Evolutionary conservation across 495 filamentous ascomycete genomes (phyloP).

Genomic region (Hypoxylon perforatum): DNA sequence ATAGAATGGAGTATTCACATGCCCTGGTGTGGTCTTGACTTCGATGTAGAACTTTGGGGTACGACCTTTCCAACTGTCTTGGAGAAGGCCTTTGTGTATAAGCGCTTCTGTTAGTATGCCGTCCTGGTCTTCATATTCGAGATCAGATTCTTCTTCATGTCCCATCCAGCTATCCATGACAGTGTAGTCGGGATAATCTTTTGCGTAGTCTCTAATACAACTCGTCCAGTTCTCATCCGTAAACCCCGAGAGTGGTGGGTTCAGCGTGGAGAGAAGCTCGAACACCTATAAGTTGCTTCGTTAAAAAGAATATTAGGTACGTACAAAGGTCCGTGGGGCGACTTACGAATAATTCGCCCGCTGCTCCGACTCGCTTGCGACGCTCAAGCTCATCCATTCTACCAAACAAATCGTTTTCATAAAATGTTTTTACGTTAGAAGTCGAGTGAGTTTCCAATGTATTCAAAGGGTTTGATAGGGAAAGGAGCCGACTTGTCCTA

Average conservation of each 20-base stretch:
- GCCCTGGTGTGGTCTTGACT: constrained; percentile 59
- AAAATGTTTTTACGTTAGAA: neutral
- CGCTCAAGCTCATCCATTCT: constrained; percentile 44
- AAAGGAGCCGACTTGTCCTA: constrained; percentile 39
- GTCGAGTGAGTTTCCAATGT: constrained; percentile 3
- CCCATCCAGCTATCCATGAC: constrained; percentile 52
- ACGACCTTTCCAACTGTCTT: constrained; percentile 32
- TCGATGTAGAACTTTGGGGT: constrained; percentile 57
- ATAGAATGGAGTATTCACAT: constrained; percentile 52
- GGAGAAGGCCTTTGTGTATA: constrained; percentile 50
- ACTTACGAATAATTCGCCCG: constrained; percentile 61
- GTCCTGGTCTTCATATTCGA: constrained; percentile 52
- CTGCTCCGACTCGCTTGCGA: constrained; percentile 55
- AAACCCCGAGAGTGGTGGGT: constrained; percentile 40
- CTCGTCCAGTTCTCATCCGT: constrained; percentile 55
- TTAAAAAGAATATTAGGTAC: constrained; percentile 1
- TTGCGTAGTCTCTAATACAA: constrained; percentile 52
- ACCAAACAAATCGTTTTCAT: constrained; percentile 23
- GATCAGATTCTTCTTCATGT: constrained; percentile 56
- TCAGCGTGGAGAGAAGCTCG: constrained; percentile 49
- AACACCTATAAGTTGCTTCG: constrained; percentile 50
- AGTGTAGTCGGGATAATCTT: constrained; percentile 49
- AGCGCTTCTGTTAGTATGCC: constrained; percentile 48
- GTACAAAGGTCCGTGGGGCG: neutral
- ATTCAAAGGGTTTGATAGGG: constrained; percentile 37